phyloP scores from a whole-genome alignment of 352 stramenopile species.

The Phytophthora vignae region DNA sequence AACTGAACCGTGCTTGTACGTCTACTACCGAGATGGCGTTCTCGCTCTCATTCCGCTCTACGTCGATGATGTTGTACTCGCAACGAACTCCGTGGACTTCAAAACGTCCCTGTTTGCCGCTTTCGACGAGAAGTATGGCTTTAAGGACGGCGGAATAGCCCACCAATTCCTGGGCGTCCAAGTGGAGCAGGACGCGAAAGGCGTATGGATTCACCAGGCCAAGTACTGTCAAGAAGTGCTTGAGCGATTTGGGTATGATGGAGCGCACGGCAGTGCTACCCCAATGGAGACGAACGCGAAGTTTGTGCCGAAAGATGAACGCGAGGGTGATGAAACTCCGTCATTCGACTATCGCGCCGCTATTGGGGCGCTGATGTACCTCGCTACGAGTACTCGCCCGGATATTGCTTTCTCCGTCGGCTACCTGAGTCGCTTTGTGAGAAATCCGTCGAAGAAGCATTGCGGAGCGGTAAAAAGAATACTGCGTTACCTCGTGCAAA shows the following conservation, averaged over 20 bases:
- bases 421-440: background rate
- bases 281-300: background rate
- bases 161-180: slow-evolving; percentile 16
- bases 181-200: slow-evolving; percentile 13
- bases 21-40: background rate
- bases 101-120: slow-evolving; percentile 28
- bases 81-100: background rate
- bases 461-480: background rate
- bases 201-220: slow-evolving; percentile 8
- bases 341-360: background rate
- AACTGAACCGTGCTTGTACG: background rate
- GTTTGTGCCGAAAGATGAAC: background rate
- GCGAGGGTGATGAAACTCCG: background rate
- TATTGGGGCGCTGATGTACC: background rate
- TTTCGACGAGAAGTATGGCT: slow-evolving; percentile 22
- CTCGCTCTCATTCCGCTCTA: background rate
- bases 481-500: background rate
- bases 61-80: background rate
- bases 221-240: slow-evolving; percentile 6
- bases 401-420: background rate
- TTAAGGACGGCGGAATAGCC: slow-evolving; percentile 19
- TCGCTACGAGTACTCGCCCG: background rate
- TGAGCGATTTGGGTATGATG: background rate
- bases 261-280: background rate
- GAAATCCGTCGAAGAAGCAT: background rate